Base-by-base conservation (phyloP, 257 asterid species). In the Paraleonurus japonicus region DNA sequence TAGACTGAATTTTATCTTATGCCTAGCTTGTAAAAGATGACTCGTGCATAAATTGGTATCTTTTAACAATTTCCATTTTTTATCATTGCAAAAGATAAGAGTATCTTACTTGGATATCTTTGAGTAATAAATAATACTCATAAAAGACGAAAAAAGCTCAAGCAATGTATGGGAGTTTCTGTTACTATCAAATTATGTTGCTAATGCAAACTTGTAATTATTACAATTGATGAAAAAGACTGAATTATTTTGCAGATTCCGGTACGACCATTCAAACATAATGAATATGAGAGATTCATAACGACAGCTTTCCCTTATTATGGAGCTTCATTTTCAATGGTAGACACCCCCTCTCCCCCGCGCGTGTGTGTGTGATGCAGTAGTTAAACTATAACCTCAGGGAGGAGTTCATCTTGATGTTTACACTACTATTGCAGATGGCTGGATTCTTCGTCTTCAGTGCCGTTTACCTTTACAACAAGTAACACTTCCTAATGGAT, bases 251-350 rank as follows among this genome's bases (percentile, higher is more conserved):
- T 73, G 50, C 72, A 73, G 77, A 73, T 73, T 73, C 77, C 77
- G 1, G 77, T 73, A 5, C 77, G 77, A 11, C 77, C 77, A 15
- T 73, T 73, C 67, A 73, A 57, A 17, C 77, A 73, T 64, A 64
- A 73, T 27, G 77, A 73, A 50, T 73, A 73, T 17, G 77, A 73
- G 66, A 73, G 77, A 39, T 73, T 73, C 66, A 73, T 73, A 30
- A 33, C 77, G 0, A 23, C 77, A 3, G 77, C 77, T 16, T 73
- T 48, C 54, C 77, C 77, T 1, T 73, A 73, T 39, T 73, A 73
- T 26, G 77, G 77, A 53, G 77, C 77, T 33, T 73, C 77, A 26
- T 73, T 73, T 64, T 73, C 77, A 1, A 73, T 73, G 77, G 77
- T 65, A 26, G 39, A 33, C 64, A 4, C 15, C 61, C 28, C 71